Conservation (phyloP, 2,329 filamentous ascomycete genomes). For the Atkinsonella hypoxylon region DNA sequence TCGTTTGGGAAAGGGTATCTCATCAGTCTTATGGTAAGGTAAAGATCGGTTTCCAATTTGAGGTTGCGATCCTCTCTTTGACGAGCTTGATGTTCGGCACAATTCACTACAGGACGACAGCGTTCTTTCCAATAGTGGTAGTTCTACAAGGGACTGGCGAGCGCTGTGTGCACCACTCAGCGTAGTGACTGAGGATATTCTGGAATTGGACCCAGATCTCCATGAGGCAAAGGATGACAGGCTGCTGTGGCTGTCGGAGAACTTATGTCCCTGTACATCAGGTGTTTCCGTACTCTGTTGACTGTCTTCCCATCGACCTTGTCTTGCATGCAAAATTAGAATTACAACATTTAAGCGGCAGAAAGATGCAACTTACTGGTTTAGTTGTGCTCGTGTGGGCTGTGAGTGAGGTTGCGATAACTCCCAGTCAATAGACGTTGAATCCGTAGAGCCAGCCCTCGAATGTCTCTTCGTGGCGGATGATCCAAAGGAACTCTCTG, state of each 20-base stretch:
- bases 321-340: slow-evolving; percentile 1
- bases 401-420: background rate
- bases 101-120: slow-evolving; percentile 16
- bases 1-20: background rate
- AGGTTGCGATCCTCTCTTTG: slow-evolving; percentile 2
- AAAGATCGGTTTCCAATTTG: background rate
- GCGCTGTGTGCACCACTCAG: slow-evolving; percentile 29
- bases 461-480: slow-evolving; percentile 14
- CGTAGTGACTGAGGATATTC: slow-evolving; percentile 42
- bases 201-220: slow-evolving; percentile 35
- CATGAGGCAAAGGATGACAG: slow-evolving; percentile 37
- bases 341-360: background rate
- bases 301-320: slow-evolving; percentile 4
- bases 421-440: slow-evolving; percentile 8
- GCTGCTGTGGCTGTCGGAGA: slow-evolving; percentile 40
- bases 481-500: slow-evolving; percentile 12
- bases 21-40: background rate
- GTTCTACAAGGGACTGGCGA: slow-evolving; percentile 23
- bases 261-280: slow-evolving; percentile 14
- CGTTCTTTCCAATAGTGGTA: slow-evolving; percentile 25
- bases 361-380: slow-evolving; percentile 3
- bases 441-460: slow-evolving; percentile 21
- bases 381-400: background rate
- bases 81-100: slow-evolving; percentile 4
- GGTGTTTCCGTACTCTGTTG: background rate